Evolutionary conservation across 1,139 yeast genomes (phyloP).

Genomic region (Zygosaccharomyces pseudobailii): DNA sequence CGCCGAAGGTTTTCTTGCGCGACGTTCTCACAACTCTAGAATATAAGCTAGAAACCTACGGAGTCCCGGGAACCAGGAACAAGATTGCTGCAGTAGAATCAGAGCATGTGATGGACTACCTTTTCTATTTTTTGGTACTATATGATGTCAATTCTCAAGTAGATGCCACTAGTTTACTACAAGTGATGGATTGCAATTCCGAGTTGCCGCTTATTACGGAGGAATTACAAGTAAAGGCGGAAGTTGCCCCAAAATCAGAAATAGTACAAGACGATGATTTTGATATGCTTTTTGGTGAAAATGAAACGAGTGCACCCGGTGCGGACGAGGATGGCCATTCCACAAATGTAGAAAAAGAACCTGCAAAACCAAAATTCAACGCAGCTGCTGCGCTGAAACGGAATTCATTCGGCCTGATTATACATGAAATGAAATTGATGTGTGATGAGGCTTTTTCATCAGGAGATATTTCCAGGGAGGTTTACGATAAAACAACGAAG

Average conservation of each 20-base stretch:
- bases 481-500: constrained; percentile 18
- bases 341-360: constrained; percentile 8
- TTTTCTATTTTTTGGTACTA: constrained; percentile 31
- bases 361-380: constrained; percentile 7
- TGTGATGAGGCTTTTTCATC: constrained; percentile 16
- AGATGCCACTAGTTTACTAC: constrained; percentile 24
- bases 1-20: constrained; percentile 27
- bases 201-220: constrained; percentile 8
- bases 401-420: constrained; percentile 26
- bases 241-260: constrained; percentile 17
- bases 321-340: constrained; percentile 20
- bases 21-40: constrained; percentile 28
- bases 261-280: constrained; percentile 31
- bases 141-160: constrained; percentile 25
- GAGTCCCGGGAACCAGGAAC: constrained; percentile 24
- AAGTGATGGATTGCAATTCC: constrained; percentile 18
- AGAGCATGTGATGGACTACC: constrained; percentile 28
- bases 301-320: constrained; percentile 27
- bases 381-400: constrained; percentile 14
- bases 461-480: constrained; percentile 20
- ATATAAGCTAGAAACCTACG: constrained; percentile 25
- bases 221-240: constrained; percentile 12
- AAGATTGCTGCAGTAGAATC: constrained; percentile 23
- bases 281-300: constrained; percentile 35
- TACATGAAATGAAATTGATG: constrained; percentile 20